Evolutionary conservation across 1,284 basidiomycete genomes (phyloP).

Genomic region (Irpex sp.): DNA sequence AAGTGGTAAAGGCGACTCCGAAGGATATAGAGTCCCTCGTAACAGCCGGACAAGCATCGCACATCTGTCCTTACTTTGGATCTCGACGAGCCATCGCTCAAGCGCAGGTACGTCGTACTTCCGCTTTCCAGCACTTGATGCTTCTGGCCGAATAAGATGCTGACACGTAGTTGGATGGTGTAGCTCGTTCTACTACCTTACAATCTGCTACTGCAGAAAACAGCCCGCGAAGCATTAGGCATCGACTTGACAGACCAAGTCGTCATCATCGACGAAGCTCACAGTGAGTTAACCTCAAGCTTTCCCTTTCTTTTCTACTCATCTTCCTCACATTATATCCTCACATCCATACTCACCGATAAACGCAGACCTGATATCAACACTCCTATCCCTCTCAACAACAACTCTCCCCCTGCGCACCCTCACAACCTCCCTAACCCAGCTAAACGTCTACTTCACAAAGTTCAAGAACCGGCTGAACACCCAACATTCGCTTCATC

Average conservation of each 20-base stretch:
- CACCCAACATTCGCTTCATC: conserved; percentile 71
- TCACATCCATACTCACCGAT: too few species aligned
- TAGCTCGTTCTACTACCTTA: conserved; percentile 92
- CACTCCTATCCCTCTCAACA: conserved; percentile 84
- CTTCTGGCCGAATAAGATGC: too few species aligned
- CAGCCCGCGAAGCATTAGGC: conserved; percentile 82
- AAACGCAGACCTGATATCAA: conserved; percentile 50
- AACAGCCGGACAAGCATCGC: conserved; percentile 56
- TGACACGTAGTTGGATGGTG: too few species aligned
- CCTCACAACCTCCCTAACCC: conserved; percentile 65
- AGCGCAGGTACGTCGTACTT: conserved; percentile 64
- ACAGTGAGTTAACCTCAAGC: too few species aligned
- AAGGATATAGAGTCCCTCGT: conserved; percentile 96
- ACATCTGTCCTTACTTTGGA: conserved; percentile 93
- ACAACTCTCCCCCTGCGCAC: conserved; percentile 59
- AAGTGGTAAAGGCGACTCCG: conserved; percentile 63
- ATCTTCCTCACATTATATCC: too few species aligned
- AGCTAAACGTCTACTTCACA: conserved; percentile 77
- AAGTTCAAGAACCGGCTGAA: conserved; percentile 79
- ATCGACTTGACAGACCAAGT: conserved; percentile 83
- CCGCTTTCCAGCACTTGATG: too few species aligned
- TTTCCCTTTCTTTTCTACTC: too few species aligned
- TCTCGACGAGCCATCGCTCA: conserved; percentile 84
- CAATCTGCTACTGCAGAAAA: conserved; percentile 85
- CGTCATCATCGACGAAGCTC: conserved; percentile 94